Percentiles rank a stretch among this genome's conserved stretches.
Evolutionary conservation across 345 rosid genomes (phyloP).

Genomic region (thale cress (Arabidopsis thaliana)): TAIR10.1 NC_003074.8:10178001-10178500

Average conservation of each 20-base stretch:
- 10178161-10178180: no score
- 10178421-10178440: constrained; percentile 19
- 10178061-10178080: no score
- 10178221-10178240: no score
- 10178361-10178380: neutral
- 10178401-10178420: neutral
- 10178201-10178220: no score
- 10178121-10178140: no score
- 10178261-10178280: neutral
- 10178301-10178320: neutral
- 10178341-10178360: constrained; percentile 1
- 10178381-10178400: neutral
- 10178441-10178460: constrained; percentile 24
- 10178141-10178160: no score
- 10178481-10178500: constrained; percentile 21
- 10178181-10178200: constrained; percentile 9
- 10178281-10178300: neutral
- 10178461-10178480: constrained; percentile 17
- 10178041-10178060: no score
- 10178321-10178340: neutral
- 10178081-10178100: no score
- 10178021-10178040: no score
- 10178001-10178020: no score
- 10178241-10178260: neutral
- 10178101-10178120: no score